Conservation (phyloP, 257 asterid genomes). For the Jaltomata sinuosa region DNA sequence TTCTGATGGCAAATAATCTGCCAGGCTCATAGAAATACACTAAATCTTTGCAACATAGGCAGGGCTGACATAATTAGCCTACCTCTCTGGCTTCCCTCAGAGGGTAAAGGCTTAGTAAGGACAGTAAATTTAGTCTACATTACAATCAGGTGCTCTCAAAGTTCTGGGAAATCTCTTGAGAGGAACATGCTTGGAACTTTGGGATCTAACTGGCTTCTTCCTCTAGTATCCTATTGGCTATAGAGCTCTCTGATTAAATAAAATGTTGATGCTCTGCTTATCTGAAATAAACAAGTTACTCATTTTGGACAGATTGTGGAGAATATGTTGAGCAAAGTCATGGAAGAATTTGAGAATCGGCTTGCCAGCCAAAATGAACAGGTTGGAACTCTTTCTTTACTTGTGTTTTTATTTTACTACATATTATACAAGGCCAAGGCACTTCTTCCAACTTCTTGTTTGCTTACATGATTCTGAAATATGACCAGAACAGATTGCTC, state of each 20-base stretch:
- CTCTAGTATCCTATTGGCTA: not conserved
- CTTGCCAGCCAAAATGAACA: conserved; percentile 35
- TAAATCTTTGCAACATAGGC: not conserved
- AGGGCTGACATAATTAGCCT: not conserved
- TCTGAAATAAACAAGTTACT: conserved; percentile 6
- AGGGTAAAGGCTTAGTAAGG: not conserved
- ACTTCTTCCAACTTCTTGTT: not conserved
- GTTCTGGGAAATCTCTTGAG: not conserved
- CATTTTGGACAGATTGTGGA: conserved; percentile 61
- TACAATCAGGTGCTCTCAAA: not conserved
- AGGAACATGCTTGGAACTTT: conserved; percentile 1
- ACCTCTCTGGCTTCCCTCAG: not conserved
- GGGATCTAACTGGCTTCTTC: not conserved
- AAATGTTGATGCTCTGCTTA: not conserved
- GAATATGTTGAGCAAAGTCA: conserved; percentile 52
- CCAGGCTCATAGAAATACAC: not conserved
- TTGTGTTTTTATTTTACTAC: not conserved
- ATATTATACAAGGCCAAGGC: not conserved
- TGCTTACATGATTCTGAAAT: not conserved
- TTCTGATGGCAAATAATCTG: not conserved
- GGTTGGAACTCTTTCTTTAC: conserved; percentile 25
- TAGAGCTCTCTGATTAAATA: not conserved
- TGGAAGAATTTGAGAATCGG: conserved; percentile 66
- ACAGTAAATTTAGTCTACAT: not conserved
- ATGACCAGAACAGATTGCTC: not conserved